These are phyloP conservation scores for Eucalyptus curtisii DNA, from an alignment of 345 rosid species.

Conservation along the genomic window DNA sequence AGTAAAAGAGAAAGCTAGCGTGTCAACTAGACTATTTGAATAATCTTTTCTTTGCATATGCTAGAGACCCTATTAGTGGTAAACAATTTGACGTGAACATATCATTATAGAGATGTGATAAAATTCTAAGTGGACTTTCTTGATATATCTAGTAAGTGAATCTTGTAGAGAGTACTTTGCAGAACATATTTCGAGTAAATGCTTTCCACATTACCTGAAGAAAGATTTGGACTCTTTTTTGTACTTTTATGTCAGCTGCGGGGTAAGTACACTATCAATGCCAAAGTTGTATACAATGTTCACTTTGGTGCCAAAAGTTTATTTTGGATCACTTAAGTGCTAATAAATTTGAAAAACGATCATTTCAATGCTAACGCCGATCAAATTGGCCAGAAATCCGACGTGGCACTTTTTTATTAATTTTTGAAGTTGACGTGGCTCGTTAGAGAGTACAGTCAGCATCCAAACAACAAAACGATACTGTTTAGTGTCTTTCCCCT, in stretches of 20 bases:
- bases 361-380: too few relatives aligned
- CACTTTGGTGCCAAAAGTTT: too few relatives aligned
- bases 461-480: too few relatives aligned
- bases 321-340: too few relatives aligned
- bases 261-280: too few relatives aligned
- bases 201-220: not conserved
- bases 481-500: too few relatives aligned
- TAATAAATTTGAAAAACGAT: too few relatives aligned
- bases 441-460: too few relatives aligned
- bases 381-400: too few relatives aligned
- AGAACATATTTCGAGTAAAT: not conserved
- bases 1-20: not conserved
- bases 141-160: not conserved
- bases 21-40: not conserved
- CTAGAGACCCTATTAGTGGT: not conserved
- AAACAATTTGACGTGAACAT: not conserved
- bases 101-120: rapidly evolving
- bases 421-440: too few relatives aligned
- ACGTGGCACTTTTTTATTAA: too few relatives aligned
- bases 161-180: not conserved
- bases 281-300: too few relatives aligned
- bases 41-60: not conserved
- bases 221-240: not conserved
- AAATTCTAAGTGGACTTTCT: not conserved
- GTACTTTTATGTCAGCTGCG: not conserved